Evolutionary conservation across 2,329 filamentous ascomycete species (phyloP).

Genomic region (Claviceps africana): DNA sequence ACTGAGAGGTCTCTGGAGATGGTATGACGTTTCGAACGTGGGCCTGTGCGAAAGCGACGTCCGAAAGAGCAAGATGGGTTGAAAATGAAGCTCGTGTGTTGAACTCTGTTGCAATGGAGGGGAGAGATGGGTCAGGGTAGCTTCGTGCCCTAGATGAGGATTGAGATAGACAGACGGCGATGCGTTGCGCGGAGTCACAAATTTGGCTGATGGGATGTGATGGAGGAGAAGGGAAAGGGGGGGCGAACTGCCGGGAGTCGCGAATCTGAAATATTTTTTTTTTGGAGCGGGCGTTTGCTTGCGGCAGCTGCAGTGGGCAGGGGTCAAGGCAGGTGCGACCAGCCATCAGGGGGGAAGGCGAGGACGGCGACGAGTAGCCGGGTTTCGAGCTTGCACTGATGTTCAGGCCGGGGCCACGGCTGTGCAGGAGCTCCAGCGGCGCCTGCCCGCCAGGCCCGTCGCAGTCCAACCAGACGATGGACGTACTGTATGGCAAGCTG

Average conservation of each 20-base stretch:
- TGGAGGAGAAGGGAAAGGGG: slow-evolving; percentile 22
- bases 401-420: too few relatives aligned
- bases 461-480: too few relatives aligned
- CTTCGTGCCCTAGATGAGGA: slow-evolving; percentile 69
- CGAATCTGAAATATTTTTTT: slow-evolving; percentile 30
- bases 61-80: slow-evolving; percentile 20
- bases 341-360: not conserved
- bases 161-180: slow-evolving; percentile 30
- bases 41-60: slow-evolving; percentile 27
- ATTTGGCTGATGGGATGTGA: slow-evolving; percentile 30
- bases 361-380: not conserved
- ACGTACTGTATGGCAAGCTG: too few relatives aligned
- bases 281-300: slow-evolving; percentile 7
- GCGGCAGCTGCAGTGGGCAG: slow-evolving; percentile 4
- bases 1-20: slow-evolving; percentile 26
- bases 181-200: slow-evolving; percentile 35
- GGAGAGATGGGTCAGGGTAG: slow-evolving; percentile 54
- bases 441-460: not conserved
- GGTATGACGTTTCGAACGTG: slow-evolving; percentile 26
- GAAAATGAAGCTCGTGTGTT: slow-evolving; percentile 27
- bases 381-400: too few relatives aligned
- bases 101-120: slow-evolving; percentile 60
- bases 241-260: slow-evolving; percentile 14
- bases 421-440: not conserved
- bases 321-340: slow-evolving; percentile 2